Conservation (phyloP, 2,329 filamentous ascomycete species). For the Talaromyces sp. region DNA sequence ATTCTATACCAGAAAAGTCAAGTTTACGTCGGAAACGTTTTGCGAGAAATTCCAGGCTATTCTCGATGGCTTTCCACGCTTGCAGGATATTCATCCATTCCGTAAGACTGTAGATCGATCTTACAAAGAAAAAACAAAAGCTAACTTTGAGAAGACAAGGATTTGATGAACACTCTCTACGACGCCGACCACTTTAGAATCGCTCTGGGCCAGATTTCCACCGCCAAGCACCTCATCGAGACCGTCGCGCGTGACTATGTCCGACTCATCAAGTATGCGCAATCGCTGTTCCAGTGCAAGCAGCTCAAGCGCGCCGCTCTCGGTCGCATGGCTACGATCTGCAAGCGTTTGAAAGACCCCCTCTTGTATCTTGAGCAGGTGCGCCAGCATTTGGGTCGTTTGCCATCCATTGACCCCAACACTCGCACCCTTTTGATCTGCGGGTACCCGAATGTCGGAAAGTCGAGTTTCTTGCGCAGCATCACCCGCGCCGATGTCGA, state of each 20-base stretch:
- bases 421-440: constrained; percentile 93
- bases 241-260: constrained; percentile 95
- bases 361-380: constrained; percentile 94
- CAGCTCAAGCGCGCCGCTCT: constrained; percentile 94
- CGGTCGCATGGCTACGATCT: constrained; percentile 96
- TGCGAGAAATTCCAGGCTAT: constrained; percentile 87
- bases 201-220: constrained; percentile 90
- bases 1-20: constrained; percentile 97
- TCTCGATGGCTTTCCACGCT: constrained; percentile 84
- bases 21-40: constrained; percentile 96
- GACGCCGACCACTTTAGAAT: constrained; percentile 98
- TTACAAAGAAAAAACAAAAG: neutral
- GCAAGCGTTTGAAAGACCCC: constrained; percentile 89
- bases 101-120: constrained; percentile 47
- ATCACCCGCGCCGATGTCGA: constrained; percentile 94
- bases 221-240: constrained; percentile 93
- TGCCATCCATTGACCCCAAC: constrained; percentile 97
- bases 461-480: constrained; percentile 89
- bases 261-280: constrained; percentile 90
- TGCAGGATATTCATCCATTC: constrained; percentile 94
- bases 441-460: constrained; percentile 96
- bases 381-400: constrained; percentile 91
- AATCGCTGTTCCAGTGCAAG: constrained; percentile 97
- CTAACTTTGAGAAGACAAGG: constrained; percentile 49
- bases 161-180: constrained; percentile 94